Percentiles rank a stretch among this genome's conserved stretches.
phyloP scores from a whole-genome alignment of 2,329 filamentous ascomycete genomes.

The Pestalotiopsis sp. region DNA sequence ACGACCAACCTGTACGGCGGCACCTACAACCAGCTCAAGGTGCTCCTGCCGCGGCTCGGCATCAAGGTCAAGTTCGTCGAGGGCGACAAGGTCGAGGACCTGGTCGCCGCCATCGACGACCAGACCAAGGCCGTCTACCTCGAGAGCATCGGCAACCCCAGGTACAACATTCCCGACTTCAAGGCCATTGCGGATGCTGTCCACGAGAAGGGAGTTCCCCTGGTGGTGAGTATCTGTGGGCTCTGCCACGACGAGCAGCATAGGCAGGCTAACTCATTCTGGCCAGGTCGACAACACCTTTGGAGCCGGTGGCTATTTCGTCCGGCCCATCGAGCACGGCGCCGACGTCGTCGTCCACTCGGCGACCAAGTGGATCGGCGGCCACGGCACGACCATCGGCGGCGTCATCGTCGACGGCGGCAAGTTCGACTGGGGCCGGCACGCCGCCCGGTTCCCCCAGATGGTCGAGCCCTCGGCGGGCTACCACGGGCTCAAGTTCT shows the following conservation, averaged over 20 bases:
- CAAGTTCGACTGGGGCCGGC: slow-evolving; percentile 91
- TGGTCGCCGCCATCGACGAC: slow-evolving; percentile 83
- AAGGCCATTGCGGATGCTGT: slow-evolving; percentile 83
- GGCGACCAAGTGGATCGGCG: slow-evolving; percentile 96
- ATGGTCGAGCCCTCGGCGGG: slow-evolving; percentile 87
- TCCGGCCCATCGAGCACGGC: slow-evolving; percentile 84
- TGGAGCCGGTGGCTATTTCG: slow-evolving; percentile 87
- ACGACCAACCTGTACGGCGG: slow-evolving; percentile 92
- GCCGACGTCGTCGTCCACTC: slow-evolving; percentile 95
- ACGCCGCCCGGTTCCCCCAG: slow-evolving; percentile 85
- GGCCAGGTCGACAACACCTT: slow-evolving; percentile 93
- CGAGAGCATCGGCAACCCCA: slow-evolving; percentile 91
- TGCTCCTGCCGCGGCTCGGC: slow-evolving; percentile 82
- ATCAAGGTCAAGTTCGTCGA: slow-evolving; percentile 86
- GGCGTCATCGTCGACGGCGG: slow-evolving; percentile 86
- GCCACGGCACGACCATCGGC: slow-evolving; percentile 89
- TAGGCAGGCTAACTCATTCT: slow-evolving; percentile 4
- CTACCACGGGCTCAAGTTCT: slow-evolving; percentile 94
- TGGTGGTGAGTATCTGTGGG: slow-evolving; percentile 51
- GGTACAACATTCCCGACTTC: slow-evolving; percentile 91
- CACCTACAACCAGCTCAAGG: slow-evolving; percentile 97
- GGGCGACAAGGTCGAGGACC: slow-evolving; percentile 78
- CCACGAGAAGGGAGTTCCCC: slow-evolving; percentile 67
- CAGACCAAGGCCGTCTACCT: slow-evolving; percentile 92
- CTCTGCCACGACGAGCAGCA: not conserved